Evolutionary conservation across 1,139 yeast species (phyloP).

Genomic region (Yamadazyma kanchanaburiensis): DNA sequence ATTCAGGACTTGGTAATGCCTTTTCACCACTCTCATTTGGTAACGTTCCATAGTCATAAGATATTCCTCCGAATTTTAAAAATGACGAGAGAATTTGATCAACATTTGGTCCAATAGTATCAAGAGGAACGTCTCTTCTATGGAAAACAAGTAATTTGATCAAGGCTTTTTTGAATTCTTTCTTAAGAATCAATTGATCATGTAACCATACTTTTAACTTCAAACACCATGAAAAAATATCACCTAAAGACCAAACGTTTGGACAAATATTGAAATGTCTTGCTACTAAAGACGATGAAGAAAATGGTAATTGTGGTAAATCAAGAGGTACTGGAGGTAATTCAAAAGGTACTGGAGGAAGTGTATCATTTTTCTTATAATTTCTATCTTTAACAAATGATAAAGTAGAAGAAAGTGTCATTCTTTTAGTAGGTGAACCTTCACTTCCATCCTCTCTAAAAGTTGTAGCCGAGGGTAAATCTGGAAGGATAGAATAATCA

Average conservation of each 20-base stretch:
- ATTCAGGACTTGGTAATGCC: constrained; percentile 11
- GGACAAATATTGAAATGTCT: constrained; percentile 42
- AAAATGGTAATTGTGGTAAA: constrained; percentile 56
- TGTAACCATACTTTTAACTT: constrained; percentile 48
- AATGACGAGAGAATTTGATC: constrained; percentile 50
- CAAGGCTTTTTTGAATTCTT: constrained; percentile 51
- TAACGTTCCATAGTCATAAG: constrained; percentile 13
- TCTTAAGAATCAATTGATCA: constrained; percentile 47
- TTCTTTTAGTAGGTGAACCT: constrained; percentile 16
- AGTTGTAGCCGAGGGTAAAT: constrained; percentile 21
- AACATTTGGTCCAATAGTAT: constrained; percentile 55
- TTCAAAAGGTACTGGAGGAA: constrained; percentile 50
- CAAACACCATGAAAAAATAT: constrained; percentile 49
- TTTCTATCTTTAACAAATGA: constrained; percentile 16
- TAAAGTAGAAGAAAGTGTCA: constrained; percentile 18
- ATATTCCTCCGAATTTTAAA: constrained; percentile 43
- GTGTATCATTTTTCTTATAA: constrained; percentile 19
- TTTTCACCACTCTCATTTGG: constrained; percentile 14
- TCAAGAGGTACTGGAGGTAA: constrained; percentile 54
- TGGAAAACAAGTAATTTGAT: constrained; percentile 50
- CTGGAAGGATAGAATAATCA: constrained; percentile 42
- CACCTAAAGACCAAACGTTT: constrained; percentile 37
- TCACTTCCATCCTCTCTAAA: constrained; percentile 5
- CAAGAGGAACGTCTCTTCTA: constrained; percentile 49
- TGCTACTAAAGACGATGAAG: constrained; percentile 47